Evolutionary conservation across 163 green algal genomes (phyloP), one percentile per base, ranked within the genome.

Genomic region (Trebouxiophyceae sp.): DNA sequence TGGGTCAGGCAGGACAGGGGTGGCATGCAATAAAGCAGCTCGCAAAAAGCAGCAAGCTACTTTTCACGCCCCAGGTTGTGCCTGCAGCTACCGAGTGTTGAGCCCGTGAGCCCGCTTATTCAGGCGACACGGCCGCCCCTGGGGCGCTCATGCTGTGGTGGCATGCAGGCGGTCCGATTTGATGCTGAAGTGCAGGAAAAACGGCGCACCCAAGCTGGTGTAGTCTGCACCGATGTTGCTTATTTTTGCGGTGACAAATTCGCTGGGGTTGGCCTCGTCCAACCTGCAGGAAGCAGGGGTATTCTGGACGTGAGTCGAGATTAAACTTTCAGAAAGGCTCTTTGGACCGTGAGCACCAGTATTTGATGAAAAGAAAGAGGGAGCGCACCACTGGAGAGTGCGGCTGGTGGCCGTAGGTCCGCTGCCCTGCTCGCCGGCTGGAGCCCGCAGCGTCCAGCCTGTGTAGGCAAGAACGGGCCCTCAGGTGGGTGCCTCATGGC

Each of bases 181-280:
- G 39, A n/a, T 50, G 12, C 39, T 50, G 19, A 50, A 50, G 12
- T 50, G n/a, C n/a, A n/a, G n/a, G n/a, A n/a, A n/a, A n/a, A n/a
- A n/a, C n/a, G n/a, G n/a, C n/a, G n/a, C 39, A 50, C 39, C 62
- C 20, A 86, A 65, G 3, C 32, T 55, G 2, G 72, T 80, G 66
- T 67, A 85, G 27, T 83, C 76, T 20, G 76, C 66, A 2, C 56
- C 64, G 7, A 59, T 26, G 54, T 59, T 50, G 39, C 12, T 50
- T 12, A 12, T n/a, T 12, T n/a, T 16, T n/a, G 19, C 39, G 12
- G 39, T n/a, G 54, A 29, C 54, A 26, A 30, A 59, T 7, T 7
- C n/a, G 54, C 54, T 59, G 19, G 54, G n/a, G 22, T 29, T 59
- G 54, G 12, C 24, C 12, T 12, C 12, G 12, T 50, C 39, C 12